A percentile compares a stretch with the other conserved stretches of the same genome.
These are phyloP conservation scores for Naganishia cerealis DNA, from an alignment of 1,284 basidiomycete genomes.

Conservation along the genomic window DNA sequence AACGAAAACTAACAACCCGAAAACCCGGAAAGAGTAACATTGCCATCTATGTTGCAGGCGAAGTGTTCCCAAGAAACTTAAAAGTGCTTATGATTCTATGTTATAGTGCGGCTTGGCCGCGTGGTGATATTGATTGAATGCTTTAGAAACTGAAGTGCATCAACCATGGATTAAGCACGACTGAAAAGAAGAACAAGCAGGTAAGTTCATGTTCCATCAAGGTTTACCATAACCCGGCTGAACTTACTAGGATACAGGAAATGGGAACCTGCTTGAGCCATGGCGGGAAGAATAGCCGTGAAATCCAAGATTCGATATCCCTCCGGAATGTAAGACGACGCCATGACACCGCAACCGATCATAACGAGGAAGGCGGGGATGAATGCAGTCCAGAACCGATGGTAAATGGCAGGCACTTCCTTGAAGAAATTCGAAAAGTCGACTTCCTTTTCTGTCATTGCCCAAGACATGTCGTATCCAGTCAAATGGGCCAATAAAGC, in stretches of 20 bases:
- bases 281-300: slow-evolving; percentile 46
- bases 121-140: neutral
- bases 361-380: slow-evolving; percentile 59
- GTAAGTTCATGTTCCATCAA: neutral
- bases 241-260: slow-evolving; percentile 28
- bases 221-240: neutral
- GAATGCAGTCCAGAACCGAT: slow-evolving; percentile 69
- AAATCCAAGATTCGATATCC: slow-evolving; percentile 49
- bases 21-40: neutral
- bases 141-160: slow-evolving; percentile 21
- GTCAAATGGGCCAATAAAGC: slow-evolving; percentile 77
- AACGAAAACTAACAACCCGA: neutral
- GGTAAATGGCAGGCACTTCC: slow-evolving; percentile 76
- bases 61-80: neutral
- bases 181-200: neutral
- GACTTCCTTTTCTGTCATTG: slow-evolving; percentile 60
- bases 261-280: slow-evolving; percentile 40
- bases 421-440: slow-evolving; percentile 82
- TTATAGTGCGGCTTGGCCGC: neutral
- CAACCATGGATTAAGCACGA: slow-evolving; percentile 24
- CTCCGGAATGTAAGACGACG: slow-evolving; percentile 41
- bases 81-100: neutral
- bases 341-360: slow-evolving; percentile 50
- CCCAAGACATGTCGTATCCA: slow-evolving; percentile 80
- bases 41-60: neutral